Conservation (phyloP, 2,329 filamentous ascomycete genomes). For the Ceratocystis eucalypticola region DNA sequence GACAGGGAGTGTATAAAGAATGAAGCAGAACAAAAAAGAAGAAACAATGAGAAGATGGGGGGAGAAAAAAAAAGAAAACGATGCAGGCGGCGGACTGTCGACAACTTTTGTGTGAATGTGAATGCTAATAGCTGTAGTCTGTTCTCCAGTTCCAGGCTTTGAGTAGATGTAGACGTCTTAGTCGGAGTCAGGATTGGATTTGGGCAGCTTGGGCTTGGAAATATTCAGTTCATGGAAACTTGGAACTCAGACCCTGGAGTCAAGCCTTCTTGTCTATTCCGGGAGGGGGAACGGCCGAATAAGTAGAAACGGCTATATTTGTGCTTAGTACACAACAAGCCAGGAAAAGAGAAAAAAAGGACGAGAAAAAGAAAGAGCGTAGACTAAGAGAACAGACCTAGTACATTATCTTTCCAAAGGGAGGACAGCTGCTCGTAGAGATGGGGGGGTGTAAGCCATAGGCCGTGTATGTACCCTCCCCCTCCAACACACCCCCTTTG, state of each 20-base stretch:
- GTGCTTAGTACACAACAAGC: neutral
- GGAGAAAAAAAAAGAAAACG: neutral
- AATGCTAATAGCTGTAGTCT: neutral
- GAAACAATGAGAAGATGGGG: neutral
- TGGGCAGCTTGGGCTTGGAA: neutral
- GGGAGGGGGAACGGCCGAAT: constrained; percentile 8
- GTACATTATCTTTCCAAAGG: neutral
- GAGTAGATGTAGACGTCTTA: neutral
- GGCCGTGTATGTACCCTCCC: neutral
- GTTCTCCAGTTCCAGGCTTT: constrained; percentile 4
- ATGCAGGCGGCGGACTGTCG: neutral
- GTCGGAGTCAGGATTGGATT: neutral
- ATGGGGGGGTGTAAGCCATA: neutral
- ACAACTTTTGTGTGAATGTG: constrained; percentile 6
- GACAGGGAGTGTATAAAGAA: constrained; percentile 1
- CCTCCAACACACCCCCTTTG: neutral
- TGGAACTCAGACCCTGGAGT: constrained; percentile 2
- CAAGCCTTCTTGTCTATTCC: constrained; percentile 7
- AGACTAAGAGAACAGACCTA: neutral
- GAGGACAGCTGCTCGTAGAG: neutral
- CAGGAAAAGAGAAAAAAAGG: neutral
- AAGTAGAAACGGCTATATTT: constrained; percentile 6
- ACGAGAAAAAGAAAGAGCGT: neutral
- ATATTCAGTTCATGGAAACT: neutral
- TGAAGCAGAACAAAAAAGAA: neutral